Evolutionary conservation across 495 filamentous ascomycete genomes (phyloP), one percentile per base, ranked within the genome.

Genomic region (Trichocladium uniseriatum): DNA sequence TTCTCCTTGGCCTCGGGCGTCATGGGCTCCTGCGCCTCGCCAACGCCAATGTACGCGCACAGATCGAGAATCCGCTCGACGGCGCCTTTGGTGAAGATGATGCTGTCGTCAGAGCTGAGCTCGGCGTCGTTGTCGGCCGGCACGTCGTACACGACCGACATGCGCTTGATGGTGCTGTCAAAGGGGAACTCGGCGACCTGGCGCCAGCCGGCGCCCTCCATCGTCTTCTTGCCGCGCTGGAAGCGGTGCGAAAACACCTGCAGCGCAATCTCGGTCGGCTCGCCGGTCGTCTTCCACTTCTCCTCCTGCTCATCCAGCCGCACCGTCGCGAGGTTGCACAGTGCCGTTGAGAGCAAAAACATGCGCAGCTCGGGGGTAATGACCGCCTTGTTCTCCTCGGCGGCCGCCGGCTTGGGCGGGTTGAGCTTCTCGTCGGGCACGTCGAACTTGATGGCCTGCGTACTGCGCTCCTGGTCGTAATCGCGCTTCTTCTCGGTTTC

Each of bases 201-300:
- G 42, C 76, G 70, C 73, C 86, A 82, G 13, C 78, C 80, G 3
- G 70, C 56, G 2, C 64, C 58, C 35, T 73, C 68, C 11, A 81
- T 62, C 2, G 74, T 54, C 49, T 70, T 74, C 52, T 77, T 79
- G 40, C 79, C 81, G 45, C 69, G 71, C 13, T 79, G 69, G 57
- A 89, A 89, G 31, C 87, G 78, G 60, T 82, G 73, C 0, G 84
- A 77, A 50, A 92, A 85, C 34, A 92, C 82, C 53, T 89, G 84
- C 1, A 92, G 70, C 7, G 87, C 86, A 52, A 90, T 86, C 59
- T 91, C 87, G 9, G 87, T 92, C 19, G 87, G 87, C 56, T 91
- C 87, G 13, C 87, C 87, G 9, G 80, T 81, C 0, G 85, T 79
- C 60, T 82, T 76, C 87, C 87, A 92, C 38, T 60, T 52, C n/a